phyloP scores from a whole-genome alignment of 768 basidiomycete genomes.

The Lactarius tabidus region DNA sequence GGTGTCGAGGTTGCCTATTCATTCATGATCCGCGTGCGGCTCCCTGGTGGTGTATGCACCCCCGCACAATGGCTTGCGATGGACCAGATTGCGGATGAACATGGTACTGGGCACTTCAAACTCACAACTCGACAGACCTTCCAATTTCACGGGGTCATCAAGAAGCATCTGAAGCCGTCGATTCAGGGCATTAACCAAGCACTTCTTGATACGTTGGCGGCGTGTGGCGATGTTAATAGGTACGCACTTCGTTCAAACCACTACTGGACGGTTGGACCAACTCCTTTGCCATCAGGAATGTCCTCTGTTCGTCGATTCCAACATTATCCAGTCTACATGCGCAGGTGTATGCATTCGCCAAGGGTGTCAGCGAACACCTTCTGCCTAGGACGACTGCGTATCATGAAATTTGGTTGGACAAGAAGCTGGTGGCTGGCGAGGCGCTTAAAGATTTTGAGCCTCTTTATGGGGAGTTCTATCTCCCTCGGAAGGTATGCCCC shows the following conservation, averaged over 20 bases:
- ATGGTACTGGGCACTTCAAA: slow-evolving; percentile 92
- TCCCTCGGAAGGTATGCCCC: slow-evolving; percentile 79
- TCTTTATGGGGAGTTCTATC: slow-evolving; percentile 95
- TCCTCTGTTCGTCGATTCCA: slow-evolving; percentile 89
- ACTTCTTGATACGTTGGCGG: slow-evolving; percentile 91
- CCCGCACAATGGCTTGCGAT: slow-evolving; percentile 93
- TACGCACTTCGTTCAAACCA: slow-evolving; percentile 32
- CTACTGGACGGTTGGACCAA: not conserved
- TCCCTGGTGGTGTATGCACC: slow-evolving; percentile 93
- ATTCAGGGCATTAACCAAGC: slow-evolving; percentile 94
- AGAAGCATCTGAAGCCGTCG: slow-evolving; percentile 90
- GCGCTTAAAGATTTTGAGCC: slow-evolving; percentile 94
- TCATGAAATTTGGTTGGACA: slow-evolving; percentile 99
- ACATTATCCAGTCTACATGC: slow-evolving; percentile 81
- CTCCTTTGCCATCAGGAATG: slow-evolving; percentile 54
- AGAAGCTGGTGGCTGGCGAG: slow-evolving; percentile 92
- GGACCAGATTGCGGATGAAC: slow-evolving; percentile 95
- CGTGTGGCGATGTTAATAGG: slow-evolving; percentile 98
- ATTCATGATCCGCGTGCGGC: slow-evolving; percentile 54
- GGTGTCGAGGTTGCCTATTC: slow-evolving; percentile 93
- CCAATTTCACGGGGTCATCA: slow-evolving; percentile 99
- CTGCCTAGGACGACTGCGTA: slow-evolving; percentile 91
- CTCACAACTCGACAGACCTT: slow-evolving; percentile 97
- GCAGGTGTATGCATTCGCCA: slow-evolving; percentile 81
- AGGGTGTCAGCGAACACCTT: slow-evolving; percentile 77